A percentile compares a stretch with the other conserved stretches of the same genome.
These are phyloP conservation scores for Cymodocea nodosa DNA, from an alignment of 116 monocot genomes.

Conservation along the genomic window DNA sequence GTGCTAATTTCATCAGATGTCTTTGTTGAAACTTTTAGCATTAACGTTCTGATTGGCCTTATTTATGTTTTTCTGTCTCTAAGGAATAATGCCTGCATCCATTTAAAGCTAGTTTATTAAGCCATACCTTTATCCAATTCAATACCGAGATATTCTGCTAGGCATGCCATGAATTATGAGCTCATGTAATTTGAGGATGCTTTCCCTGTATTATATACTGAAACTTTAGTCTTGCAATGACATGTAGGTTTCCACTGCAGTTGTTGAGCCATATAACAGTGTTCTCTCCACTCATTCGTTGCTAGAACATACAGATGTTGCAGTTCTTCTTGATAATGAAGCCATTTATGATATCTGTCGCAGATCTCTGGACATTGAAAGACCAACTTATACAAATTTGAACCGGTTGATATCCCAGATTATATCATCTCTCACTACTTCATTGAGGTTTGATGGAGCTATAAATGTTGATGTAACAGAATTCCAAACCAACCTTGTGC, in stretches of 20 bases:
- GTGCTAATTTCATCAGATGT: no score
- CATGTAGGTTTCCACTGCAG: conserved; percentile 20
- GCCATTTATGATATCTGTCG: conserved; percentile 51
- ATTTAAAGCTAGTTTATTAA: no score
- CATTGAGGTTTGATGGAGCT: conserved; percentile 65
- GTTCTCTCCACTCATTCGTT: conserved; percentile 24
- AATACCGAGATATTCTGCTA: no score
- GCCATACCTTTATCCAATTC: no score
- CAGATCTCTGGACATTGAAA: conserved; percentile 58
- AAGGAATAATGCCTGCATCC: no score
- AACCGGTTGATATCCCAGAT: conserved; percentile 61
- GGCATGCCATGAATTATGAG: not conserved
- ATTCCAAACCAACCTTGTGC: conserved; percentile 27
- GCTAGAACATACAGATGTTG: conserved; percentile 21
- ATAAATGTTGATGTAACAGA: conserved; percentile 64
- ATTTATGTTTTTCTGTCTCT: no score
- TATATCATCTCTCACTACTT: conserved; percentile 66
- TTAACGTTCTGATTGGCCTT: no score
- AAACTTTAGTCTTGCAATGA: not conserved
- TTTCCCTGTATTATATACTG: not conserved
- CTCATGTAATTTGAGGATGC: not conserved
- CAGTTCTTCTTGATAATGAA: conserved; percentile 8
- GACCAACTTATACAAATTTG: conserved; percentile 66
- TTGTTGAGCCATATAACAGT: conserved; percentile 28
- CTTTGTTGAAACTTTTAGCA: no score